phyloP scores from a whole-genome alignment of 805 yeast genomes.

The Yarrowia yakushimensis region DNA sequence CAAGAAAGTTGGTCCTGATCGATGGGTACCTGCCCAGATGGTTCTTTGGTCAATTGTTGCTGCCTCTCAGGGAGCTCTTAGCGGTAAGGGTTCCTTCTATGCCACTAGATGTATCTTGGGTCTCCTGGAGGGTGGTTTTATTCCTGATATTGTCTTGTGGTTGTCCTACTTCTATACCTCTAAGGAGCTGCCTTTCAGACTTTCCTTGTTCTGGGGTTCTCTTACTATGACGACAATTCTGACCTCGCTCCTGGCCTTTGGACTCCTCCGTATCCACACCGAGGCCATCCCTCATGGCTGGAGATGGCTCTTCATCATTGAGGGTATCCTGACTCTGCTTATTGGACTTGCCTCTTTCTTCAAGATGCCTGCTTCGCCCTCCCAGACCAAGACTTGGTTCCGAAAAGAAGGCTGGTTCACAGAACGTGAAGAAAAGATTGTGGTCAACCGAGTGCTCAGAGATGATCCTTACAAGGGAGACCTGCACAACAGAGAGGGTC shows the following conservation, averaged over 20 bases:
- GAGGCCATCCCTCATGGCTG: constrained; percentile 44
- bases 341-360: constrained; percentile 50
- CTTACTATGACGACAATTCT: constrained; percentile 47
- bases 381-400: constrained; percentile 50
- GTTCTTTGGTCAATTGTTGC: constrained; percentile 56
- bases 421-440: constrained; percentile 53
- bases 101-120: constrained; percentile 54
- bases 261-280: constrained; percentile 42
- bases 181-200: constrained; percentile 54
- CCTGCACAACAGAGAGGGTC: constrained; percentile 58
- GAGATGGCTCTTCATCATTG: constrained; percentile 64
- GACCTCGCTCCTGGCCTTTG: constrained; percentile 52
- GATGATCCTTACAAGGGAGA: constrained; percentile 65
- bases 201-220: constrained; percentile 59
- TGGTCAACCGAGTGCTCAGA: constrained; percentile 55
- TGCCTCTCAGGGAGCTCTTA: constrained; percentile 48
- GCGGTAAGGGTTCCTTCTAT: constrained; percentile 44
- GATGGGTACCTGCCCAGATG: constrained; percentile 61
- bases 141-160: constrained; percentile 62
- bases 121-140: constrained; percentile 62
- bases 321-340: constrained; percentile 53
- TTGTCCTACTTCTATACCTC: constrained; percentile 62
- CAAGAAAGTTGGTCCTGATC: constrained; percentile 59
- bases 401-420: constrained; percentile 52
- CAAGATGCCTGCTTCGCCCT: constrained; percentile 53